Evolutionary conservation across 345 rosid species (phyloP).

Genomic region (Brassica nigra): DNA sequence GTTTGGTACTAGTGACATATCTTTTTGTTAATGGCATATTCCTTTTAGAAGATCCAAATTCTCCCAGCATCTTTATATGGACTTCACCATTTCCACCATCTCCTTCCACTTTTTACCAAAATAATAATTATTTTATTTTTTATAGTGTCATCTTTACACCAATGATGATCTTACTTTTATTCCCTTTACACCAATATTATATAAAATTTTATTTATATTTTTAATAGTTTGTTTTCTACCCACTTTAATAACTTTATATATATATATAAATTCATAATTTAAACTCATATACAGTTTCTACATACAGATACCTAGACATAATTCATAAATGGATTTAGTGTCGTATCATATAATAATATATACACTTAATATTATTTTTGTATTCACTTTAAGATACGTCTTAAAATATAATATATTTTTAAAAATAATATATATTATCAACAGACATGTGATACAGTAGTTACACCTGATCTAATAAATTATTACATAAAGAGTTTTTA

Average conservation of each 20-base stretch:
- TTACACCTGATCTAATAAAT: slow-evolving; percentile 11
- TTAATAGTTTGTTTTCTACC: not conserved
- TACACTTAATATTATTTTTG: not conserved
- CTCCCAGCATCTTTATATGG: slow-evolving; percentile 42
- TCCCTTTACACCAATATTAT: slow-evolving; percentile 28
- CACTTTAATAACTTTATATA: not conserved
- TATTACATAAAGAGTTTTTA: not conserved
- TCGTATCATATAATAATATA: not conserved
- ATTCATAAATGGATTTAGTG: not conserved
- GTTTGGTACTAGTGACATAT: too few species aligned
- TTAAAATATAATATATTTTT: not conserved
- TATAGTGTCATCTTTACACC: slow-evolving; percentile 43
- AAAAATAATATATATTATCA: not conserved
- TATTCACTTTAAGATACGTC: not conserved
- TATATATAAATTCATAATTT: not conserved
- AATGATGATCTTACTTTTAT: slow-evolving; percentile 32
- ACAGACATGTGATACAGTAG: not conserved
- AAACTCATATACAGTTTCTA: not conserved
- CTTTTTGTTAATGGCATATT: slow-evolving; percentile 36
- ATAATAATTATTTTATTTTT: slow-evolving; percentile 19
- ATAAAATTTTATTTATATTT: not conserved
- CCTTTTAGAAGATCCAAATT: slow-evolving; percentile 44
- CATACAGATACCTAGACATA: not conserved
- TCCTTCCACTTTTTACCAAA: slow-evolving; percentile 26
- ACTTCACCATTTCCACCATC: slow-evolving; percentile 36